These are phyloP conservation scores for Coprinellus aureogranulatus DNA, from an alignment of 768 basidiomycete species.

Conservation along the genomic window DNA sequence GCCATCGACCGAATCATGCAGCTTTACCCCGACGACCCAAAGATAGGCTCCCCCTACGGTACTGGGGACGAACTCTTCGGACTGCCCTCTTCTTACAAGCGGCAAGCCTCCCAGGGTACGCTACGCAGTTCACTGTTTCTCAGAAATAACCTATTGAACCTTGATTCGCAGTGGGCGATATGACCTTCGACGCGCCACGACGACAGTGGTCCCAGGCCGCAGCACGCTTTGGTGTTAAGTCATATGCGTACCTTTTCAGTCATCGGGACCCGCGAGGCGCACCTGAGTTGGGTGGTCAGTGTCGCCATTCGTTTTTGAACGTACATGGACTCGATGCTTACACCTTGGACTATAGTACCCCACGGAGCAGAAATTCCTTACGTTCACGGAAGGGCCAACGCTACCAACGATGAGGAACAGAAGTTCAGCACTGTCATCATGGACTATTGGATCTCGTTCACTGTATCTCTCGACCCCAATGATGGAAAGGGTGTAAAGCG, in stretches of 20 bases:
- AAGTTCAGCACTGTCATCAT: conserved; percentile 33
- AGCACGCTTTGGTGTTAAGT: conserved; percentile 31
- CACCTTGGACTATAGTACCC: conserved; percentile 25
- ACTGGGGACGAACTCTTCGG: conserved; percentile 48
- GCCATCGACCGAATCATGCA: conserved; percentile 28
- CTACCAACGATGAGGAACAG: conserved; percentile 19
- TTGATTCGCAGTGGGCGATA: conserved; percentile 30
- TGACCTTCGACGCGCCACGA: conserved; percentile 37
- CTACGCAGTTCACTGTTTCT: background rate
- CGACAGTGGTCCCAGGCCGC: conserved; percentile 41
- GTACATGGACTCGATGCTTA: background rate
- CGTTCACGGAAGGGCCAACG: conserved; percentile 31
- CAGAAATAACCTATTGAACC: background rate
- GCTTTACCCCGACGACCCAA: conserved; percentile 41
- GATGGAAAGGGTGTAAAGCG: conserved; percentile 31
- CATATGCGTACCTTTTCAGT: conserved; percentile 43
- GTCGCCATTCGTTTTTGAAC: background rate
- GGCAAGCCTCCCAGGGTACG: conserved; percentile 28
- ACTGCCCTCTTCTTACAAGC: conserved; percentile 29
- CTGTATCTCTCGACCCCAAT: conserved; percentile 37
- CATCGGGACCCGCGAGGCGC: conserved; percentile 31
- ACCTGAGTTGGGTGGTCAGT: background rate
- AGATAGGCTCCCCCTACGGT: conserved; percentile 43
- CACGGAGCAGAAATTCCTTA: conserved; percentile 34
- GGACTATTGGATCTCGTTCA: conserved; percentile 45